Percentiles rank a stretch among this genome's conserved stretches.
Evolutionary conservation across 2,329 filamentous ascomycete genomes (phyloP).

Genomic region (Trichophaea hybrida): DNA sequence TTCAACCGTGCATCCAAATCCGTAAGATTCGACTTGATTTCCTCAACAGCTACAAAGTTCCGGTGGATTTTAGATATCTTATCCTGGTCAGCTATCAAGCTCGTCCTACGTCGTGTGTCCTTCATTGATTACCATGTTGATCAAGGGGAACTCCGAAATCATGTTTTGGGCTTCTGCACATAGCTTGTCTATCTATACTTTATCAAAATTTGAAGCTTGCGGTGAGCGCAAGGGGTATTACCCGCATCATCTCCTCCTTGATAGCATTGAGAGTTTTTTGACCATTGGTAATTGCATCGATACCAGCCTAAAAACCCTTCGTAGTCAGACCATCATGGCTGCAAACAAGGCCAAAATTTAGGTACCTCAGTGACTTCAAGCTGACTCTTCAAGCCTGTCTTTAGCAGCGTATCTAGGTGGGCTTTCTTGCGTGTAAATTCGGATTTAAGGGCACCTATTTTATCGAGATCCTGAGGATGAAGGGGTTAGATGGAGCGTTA

Average conservation of each 20-base stretch:
- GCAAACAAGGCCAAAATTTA: background rate
- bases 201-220: background rate
- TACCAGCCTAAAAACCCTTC: slow-evolving; percentile 50
- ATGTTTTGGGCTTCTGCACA: slow-evolving; percentile 96
- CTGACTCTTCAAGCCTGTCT: slow-evolving; percentile 77
- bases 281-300: slow-evolving; percentile 74
- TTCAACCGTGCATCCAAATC: slow-evolving; percentile 66
- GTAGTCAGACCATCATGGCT: slow-evolving; percentile 11
- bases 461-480: slow-evolving; percentile 61
- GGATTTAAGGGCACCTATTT: slow-evolving; percentile 74
- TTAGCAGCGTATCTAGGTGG: slow-evolving; percentile 78
- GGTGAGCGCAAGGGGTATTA: background rate
- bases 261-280: slow-evolving; percentile 85
- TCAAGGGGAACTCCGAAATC: slow-evolving; percentile 89
- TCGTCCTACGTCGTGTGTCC: background rate
- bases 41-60: slow-evolving; percentile 87
- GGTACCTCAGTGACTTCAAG: slow-evolving; percentile 61
- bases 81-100: slow-evolving; percentile 4
- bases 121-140: slow-evolving; percentile 48
- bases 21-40: slow-evolving; percentile 83
- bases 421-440: slow-evolving; percentile 92
- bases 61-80: slow-evolving; percentile 74
- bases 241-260: slow-evolving; percentile 93
- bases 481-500: background rate
- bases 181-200: slow-evolving; percentile 61